phyloP scores from a whole-genome alignment of 1,139 yeast species.

The Kurtzmaniella quercitrusa region DNA sequence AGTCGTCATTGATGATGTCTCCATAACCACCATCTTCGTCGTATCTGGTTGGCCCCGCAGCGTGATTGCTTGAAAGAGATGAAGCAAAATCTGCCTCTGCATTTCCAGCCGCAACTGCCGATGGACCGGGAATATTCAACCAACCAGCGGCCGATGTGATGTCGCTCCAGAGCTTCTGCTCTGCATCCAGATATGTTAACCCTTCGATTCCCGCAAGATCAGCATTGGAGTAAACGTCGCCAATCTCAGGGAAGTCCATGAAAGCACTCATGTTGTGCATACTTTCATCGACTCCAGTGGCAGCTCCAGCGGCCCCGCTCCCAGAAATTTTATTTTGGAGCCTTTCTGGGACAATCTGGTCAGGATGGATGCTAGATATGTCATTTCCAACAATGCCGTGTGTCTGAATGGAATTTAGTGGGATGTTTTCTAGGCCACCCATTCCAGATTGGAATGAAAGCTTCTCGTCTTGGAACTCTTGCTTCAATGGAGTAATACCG shows the following conservation, averaged over 20 bases:
- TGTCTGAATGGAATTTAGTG: not conserved
- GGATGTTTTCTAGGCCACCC: not conserved
- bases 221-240: slow-evolving; percentile 30
- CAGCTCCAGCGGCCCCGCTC: slow-evolving; percentile 2
- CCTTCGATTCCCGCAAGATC: slow-evolving; percentile 44
- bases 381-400: not conserved
- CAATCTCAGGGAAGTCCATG: slow-evolving; percentile 12
- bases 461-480: not conserved
- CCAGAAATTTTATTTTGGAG: not conserved
- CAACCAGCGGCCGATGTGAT: slow-evolving; percentile 73
- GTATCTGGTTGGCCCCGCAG: not conserved
- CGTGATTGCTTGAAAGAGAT: not conserved
- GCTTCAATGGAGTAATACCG: not conserved
- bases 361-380: not conserved
- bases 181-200: slow-evolving; percentile 42
- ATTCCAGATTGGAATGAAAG: not conserved
- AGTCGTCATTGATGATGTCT: slow-evolving; percentile 38
- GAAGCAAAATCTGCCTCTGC: not conserved
- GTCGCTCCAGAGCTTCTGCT: slow-evolving; percentile 69
- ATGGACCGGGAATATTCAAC: slow-evolving; percentile 31
- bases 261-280: not conserved
- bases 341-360: not conserved
- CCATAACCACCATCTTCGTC: slow-evolving; percentile 25
- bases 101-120: not conserved
- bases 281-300: not conserved